Conservation (phyloP, 306 rosid species). For the peach (Prunus persica) region DNA sequence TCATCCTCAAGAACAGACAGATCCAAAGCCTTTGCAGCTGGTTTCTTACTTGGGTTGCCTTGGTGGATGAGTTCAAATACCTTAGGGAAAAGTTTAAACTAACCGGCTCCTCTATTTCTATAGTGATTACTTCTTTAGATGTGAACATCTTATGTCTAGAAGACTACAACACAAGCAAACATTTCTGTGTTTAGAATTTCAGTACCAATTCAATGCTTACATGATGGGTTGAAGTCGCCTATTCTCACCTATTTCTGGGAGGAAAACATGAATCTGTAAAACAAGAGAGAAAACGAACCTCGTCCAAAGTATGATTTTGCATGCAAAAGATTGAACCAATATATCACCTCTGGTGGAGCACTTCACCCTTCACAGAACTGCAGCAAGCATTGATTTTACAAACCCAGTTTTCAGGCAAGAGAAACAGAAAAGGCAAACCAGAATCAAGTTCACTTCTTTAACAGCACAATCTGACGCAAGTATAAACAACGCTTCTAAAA, state of each 20-base stretch:
- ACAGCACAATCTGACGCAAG: neutral
- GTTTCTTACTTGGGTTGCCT: slow-evolving; percentile 48
- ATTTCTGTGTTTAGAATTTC: too few species aligned
- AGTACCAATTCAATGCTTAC: too few species aligned
- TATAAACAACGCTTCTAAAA: neutral
- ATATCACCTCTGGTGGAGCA: slow-evolving; percentile 65
- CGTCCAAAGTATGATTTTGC: slow-evolving; percentile 54
- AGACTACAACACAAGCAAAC: too few species aligned
- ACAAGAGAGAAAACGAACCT: slow-evolving; percentile 24
- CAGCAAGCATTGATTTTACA: neutral
- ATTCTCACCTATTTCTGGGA: neutral
- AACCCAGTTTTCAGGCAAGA: too few species aligned
- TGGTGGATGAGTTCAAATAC: slow-evolving; percentile 44
- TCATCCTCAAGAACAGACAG: too few species aligned
- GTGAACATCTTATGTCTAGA: neutral
- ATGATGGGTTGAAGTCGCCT: too few species aligned
- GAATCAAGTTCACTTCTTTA: neutral
- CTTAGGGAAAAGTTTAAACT: slow-evolving; percentile 42
- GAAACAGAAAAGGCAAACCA: too few species aligned
- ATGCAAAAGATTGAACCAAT: slow-evolving; percentile 64
- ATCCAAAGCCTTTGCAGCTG: slow-evolving; percentile 1
- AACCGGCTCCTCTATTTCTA: slow-evolving; percentile 64
- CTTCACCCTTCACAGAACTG: slow-evolving; percentile 42
- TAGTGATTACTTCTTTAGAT: slow-evolving; percentile 40
- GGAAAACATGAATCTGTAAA: too few species aligned